Base-by-base conservation (phyloP, 1,284 basidiomycete genomes). In the Microbotryum lychnidis-dioicae region DNA sequence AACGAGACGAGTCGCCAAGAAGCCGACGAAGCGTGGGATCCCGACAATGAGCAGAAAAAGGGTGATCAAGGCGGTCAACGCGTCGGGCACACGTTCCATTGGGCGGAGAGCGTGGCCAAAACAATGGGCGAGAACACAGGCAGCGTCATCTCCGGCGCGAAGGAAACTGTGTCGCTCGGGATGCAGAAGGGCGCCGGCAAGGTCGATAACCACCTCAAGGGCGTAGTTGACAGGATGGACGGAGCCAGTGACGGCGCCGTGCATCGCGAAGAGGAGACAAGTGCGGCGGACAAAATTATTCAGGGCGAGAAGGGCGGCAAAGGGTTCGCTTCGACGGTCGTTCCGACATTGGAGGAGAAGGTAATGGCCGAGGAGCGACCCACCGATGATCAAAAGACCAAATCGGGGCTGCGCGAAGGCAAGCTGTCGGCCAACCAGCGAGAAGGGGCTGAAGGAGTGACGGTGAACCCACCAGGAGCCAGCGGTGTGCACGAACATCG, bases 321-420 rank as follows among this genome's bases (percentile, higher is more conserved):
- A 23, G 84, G 84, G 1, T 87, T 87, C 73, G 80, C 84, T 0
- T 82, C 82, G 66, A 77, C 84, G 1, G 77, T 82, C 10, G 82
- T 87, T 1, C 87, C 87, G 0, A 87, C 84, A 0, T 72, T 87
- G 7, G 88, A 89, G 72, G 86, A 88, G 75, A 83, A 84, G 73
- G 79, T 78, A 0, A 76, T 87, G 27, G 72, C 73, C 4, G 81
- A 84, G 52, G n/a, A 25, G 12, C 50, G 69, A 21, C 65, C 65
- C 48, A 49, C n/a, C 2, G 20, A 44, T 18, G 50, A 57, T 14
- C 10, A 55, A 5, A 29, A 52, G 42, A 47, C 21, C 47, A 33
- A 49, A 56, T 23, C 62, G 23, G n/a, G 37, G 37, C 37, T 42
- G 37, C 37, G 16, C 67, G 68, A 0, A 50, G 59, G 31, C 37